A percentile compares a stretch with the other conserved stretches of the same genome.
Conservation (phyloP, 2,329 filamentous ascomycete species). For the Penicillium sp. region DNA sequence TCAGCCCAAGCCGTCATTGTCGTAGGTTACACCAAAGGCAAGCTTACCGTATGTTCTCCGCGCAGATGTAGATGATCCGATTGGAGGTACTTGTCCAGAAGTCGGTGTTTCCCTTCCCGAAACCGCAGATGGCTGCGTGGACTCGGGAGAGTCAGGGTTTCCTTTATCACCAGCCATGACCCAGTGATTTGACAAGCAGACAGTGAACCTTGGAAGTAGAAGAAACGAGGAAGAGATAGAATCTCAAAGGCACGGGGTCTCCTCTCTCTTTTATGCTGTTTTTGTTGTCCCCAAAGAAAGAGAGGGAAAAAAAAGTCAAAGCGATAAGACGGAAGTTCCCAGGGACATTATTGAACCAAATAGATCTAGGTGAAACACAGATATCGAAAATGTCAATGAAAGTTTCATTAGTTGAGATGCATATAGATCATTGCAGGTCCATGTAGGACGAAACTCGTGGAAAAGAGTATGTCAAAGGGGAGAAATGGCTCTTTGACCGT, state of each 20-base stretch:
- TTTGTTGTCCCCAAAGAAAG: constrained; percentile 7
- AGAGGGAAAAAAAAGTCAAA: constrained; percentile 4
- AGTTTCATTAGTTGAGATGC: constrained; percentile 20
- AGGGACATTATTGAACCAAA: constrained; percentile 16
- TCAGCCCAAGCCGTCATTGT: constrained; percentile 1
- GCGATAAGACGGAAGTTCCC: background rate
- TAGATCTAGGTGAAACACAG: constrained; percentile 7
- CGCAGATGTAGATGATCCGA: constrained; percentile 15
- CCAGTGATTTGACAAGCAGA: constrained; percentile 1
- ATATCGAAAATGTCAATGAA: constrained; percentile 6
- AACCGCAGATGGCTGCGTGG: constrained; percentile 11
- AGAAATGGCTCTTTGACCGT: constrained; percentile 11
- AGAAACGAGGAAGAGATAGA: background rate
- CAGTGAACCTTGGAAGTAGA: background rate
- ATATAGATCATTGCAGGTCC: constrained; percentile 11
- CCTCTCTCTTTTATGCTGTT: background rate
- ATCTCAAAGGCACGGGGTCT: background rate
- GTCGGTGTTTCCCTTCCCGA: background rate
- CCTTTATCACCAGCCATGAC: constrained; percentile 22
- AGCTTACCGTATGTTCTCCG: constrained; percentile 35
- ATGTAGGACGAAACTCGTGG: constrained; percentile 18
- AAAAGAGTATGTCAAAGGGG: constrained; percentile 2
- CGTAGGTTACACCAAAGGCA: constrained; percentile 20
- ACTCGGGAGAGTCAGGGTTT: constrained; percentile 13
- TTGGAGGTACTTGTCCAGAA: constrained; percentile 9